phyloP scores from a whole-genome alignment of 2,329 filamentous ascomycete species.

The Coleophoma crateriformis region DNA sequence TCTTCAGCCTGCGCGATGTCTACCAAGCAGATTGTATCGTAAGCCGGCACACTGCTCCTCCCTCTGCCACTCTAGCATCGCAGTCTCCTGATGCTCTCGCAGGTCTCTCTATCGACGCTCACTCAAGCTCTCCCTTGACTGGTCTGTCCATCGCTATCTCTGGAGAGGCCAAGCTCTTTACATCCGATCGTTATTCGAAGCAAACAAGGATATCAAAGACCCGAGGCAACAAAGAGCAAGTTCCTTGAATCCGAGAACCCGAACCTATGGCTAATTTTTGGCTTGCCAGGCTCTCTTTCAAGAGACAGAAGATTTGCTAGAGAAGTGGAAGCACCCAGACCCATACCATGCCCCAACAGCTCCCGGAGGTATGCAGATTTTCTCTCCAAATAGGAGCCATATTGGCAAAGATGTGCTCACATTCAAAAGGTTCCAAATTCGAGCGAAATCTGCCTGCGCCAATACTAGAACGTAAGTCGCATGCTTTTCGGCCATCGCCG shows the following conservation, averaged over 20 bases:
- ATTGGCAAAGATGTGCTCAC: conserved; percentile 4
- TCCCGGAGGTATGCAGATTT: conserved; percentile 67
- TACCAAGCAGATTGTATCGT: conserved; percentile 28
- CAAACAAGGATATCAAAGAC: conserved; percentile 79
- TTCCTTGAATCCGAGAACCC: background rate
- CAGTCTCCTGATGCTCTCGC: conserved; percentile 6
- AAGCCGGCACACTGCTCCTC: conserved; percentile 4
- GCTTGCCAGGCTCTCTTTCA: conserved; percentile 67
- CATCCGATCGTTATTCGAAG: conserved; percentile 91
- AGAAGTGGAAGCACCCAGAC: conserved; percentile 97
- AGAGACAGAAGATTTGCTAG: conserved; percentile 82
- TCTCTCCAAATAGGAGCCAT: background rate
- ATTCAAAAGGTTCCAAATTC: conserved; percentile 75
- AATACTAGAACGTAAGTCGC: conserved; percentile 70
- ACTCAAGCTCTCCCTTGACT: conserved; percentile 89
- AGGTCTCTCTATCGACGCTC: conserved; percentile 85
- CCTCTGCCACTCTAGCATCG: background rate
- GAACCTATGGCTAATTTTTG: conserved; percentile 6
- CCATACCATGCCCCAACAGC: conserved; percentile 86
- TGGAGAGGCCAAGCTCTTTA: conserved; percentile 97
- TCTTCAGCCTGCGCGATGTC: conserved; percentile 20
- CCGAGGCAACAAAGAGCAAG: conserved; percentile 72
- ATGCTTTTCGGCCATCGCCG: no score
- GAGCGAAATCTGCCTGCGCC: conserved; percentile 86
- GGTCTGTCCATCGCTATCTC: conserved; percentile 85